phyloP scores from a whole-genome alignment of 805 yeast species.

The Suhomyces pyralidae region DNA sequence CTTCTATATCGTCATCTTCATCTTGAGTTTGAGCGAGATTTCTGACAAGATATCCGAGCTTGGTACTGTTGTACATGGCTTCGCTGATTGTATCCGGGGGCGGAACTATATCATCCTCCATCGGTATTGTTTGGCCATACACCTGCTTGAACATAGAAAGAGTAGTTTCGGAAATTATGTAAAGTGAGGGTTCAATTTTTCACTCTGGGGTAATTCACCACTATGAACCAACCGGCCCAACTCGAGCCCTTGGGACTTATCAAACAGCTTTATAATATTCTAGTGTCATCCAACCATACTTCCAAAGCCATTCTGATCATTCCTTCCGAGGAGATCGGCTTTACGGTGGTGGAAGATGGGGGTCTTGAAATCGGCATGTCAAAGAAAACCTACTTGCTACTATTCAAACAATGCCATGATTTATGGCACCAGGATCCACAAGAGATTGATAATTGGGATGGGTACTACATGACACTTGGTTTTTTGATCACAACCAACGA shows the following conservation, averaged over 20 bases:
- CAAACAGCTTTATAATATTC: not conserved
- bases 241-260: not conserved
- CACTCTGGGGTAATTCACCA: not conserved
- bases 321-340: slow-evolving; percentile 3
- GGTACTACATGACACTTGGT: slow-evolving; percentile 33
- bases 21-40: slow-evolving; percentile 1
- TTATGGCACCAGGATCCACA: slow-evolving; percentile 20
- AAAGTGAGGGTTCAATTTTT: not conserved
- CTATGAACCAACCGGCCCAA: not conserved
- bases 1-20: not conserved
- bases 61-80: slow-evolving; percentile 28
- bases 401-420: slow-evolving; percentile 33
- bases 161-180: not conserved
- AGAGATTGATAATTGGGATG: slow-evolving; percentile 6
- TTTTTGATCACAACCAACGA: slow-evolving; percentile 39
- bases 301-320: slow-evolving; percentile 10
- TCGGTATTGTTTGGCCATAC: not conserved
- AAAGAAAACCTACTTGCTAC: slow-evolving; percentile 24
- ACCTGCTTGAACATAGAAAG: not conserved
- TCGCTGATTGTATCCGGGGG: slow-evolving; percentile 31
- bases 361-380: slow-evolving; percentile 31
- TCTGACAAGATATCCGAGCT: slow-evolving; percentile 21
- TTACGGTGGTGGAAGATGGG: slow-evolving; percentile 5
- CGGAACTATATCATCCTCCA: slow-evolving; percentile 14
- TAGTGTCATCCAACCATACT: not conserved